These are phyloP conservation scores for Neocucurbitaria cava DNA, from an alignment of 2,329 filamentous ascomycete genomes.

Conservation along the genomic window DNA sequence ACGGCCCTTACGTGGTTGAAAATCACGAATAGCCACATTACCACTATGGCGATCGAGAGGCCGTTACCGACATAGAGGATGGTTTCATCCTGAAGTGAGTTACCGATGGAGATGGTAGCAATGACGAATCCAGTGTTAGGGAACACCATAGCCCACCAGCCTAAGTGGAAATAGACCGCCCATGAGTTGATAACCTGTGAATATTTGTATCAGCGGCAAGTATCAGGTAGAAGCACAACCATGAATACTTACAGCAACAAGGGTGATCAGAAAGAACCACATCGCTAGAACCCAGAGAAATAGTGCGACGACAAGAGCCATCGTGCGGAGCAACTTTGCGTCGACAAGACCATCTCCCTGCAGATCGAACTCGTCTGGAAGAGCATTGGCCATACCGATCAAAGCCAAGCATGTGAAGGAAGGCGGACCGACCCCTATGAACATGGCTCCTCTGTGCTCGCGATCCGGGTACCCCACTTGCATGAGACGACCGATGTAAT, in stretches of 20 bases:
- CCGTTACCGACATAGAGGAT: constrained; percentile 52
- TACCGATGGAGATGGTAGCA: constrained; percentile 52
- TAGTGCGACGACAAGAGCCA: constrained; percentile 59
- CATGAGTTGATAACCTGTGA: constrained; percentile 41
- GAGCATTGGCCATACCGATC: constrained; percentile 69
- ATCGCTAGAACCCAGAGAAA: constrained; percentile 70
- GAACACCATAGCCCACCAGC: constrained; percentile 67
- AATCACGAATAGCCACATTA: constrained; percentile 63
- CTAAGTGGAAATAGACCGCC: constrained; percentile 63
- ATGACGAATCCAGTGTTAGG: constrained; percentile 53
- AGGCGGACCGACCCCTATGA: constrained; percentile 78
- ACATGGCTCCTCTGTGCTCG: constrained; percentile 72
- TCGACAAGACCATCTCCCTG: constrained; percentile 57
- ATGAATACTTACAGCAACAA: constrained; percentile 44
- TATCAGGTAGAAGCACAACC: constrained; percentile 25
- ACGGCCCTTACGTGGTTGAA: constrained; percentile 61
- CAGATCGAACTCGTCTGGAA: constrained; percentile 56
- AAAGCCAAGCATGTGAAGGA: constrained; percentile 74
- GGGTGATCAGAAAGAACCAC: constrained; percentile 61
- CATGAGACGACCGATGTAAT: constrained; percentile 77
- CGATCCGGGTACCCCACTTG: constrained; percentile 67
- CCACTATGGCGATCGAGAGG: constrained; percentile 60
- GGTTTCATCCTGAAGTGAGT: constrained; percentile 42
- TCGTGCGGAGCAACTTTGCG: constrained; percentile 50
- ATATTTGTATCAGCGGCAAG: constrained; percentile 12